Evolutionary conservation across 441 rosid species (phyloP).

Genomic region (Heliophila coronopifolia): DNA sequence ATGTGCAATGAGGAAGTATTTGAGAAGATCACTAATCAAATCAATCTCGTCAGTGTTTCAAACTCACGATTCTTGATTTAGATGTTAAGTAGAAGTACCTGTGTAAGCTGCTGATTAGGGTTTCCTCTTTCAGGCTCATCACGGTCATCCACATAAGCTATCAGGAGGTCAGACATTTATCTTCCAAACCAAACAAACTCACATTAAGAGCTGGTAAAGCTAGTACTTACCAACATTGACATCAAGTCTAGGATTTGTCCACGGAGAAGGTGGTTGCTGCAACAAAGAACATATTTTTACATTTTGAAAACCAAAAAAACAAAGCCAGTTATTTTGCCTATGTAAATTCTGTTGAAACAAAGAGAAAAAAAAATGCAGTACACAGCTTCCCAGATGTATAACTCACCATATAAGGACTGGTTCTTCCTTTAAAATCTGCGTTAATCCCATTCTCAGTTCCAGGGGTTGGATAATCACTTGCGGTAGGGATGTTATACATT

Average conservation of each 20-base stretch:
- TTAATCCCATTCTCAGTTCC: constrained; percentile 50
- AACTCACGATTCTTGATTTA: neutral
- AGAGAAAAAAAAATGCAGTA: neutral
- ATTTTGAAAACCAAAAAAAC: neutral
- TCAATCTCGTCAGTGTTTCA: neutral
- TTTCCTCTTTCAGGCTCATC: constrained; percentile 78
- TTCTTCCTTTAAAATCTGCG: constrained; percentile 64
- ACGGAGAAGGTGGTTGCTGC: constrained; percentile 88
- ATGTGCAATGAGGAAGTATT: neutral
- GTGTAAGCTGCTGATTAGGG: constrained; percentile 63
- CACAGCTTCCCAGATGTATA: neutral
- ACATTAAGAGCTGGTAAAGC: neutral
- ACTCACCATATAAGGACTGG: constrained; percentile 75
- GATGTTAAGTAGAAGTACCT: constrained; percentile 44
- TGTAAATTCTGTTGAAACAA: neutral
- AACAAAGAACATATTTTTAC: constrained; percentile 18
- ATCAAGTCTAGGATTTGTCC: constrained; percentile 85
- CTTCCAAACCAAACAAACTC: constrained; percentile 19
- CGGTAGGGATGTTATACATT: constrained; percentile 87
- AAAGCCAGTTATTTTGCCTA: neutral
- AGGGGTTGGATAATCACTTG: constrained; percentile 78
- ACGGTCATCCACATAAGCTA: constrained; percentile 93
- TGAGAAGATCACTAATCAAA: constrained; percentile 10
- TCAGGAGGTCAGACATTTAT: constrained; percentile 21
- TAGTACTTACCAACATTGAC: constrained; percentile 87